Percentiles rank a stretch among this genome's conserved stretches.
Evolutionary conservation across 768 basidiomycete genomes (phyloP).

Genomic region (Xerocomus spinulosus): DNA sequence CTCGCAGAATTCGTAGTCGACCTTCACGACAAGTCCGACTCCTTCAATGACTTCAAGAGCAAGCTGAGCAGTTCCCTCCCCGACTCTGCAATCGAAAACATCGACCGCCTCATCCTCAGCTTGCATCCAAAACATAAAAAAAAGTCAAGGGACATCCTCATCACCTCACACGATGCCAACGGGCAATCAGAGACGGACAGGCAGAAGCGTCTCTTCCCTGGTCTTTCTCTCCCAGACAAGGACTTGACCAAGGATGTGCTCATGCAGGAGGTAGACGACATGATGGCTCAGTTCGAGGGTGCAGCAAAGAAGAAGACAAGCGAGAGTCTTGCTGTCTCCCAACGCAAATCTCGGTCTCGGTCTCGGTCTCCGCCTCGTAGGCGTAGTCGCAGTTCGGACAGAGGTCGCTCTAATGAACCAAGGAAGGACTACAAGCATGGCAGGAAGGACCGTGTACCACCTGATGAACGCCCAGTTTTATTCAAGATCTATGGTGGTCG

Average conservation of each 20-base stretch:
- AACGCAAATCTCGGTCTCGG: conserved; percentile 45
- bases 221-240: conserved; percentile 76
- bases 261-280: conserved; percentile 84
- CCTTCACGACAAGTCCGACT: conserved; percentile 81
- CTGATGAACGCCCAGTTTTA: conserved; percentile 82
- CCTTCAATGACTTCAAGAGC: conserved; percentile 72
- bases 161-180: conserved; percentile 28
- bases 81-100: conserved; percentile 84
- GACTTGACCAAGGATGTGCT: conserved; percentile 71
- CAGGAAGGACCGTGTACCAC: conserved; percentile 30
- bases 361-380: conserved; percentile 45
- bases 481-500: conserved; percentile 95
- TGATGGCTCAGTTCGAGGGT: conserved; percentile 71
- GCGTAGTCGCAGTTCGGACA: conserved; percentile 56
- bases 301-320: conserved; percentile 59
- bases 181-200: conserved; percentile 59
- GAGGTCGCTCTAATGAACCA: conserved; percentile 46
- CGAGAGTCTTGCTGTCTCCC: conserved; percentile 56
- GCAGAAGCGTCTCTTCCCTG: conserved; percentile 84
- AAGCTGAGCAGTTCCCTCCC: conserved; percentile 81
- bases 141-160: conserved; percentile 36
- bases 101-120: conserved; percentile 90
- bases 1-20: conserved; percentile 93
- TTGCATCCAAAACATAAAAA: conserved; percentile 97
- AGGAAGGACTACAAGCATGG: conserved; percentile 39